Base-by-base conservation (phyloP, 2,329 filamentous ascomycete genomes). In the Metarhizium anisopliae region DNA sequence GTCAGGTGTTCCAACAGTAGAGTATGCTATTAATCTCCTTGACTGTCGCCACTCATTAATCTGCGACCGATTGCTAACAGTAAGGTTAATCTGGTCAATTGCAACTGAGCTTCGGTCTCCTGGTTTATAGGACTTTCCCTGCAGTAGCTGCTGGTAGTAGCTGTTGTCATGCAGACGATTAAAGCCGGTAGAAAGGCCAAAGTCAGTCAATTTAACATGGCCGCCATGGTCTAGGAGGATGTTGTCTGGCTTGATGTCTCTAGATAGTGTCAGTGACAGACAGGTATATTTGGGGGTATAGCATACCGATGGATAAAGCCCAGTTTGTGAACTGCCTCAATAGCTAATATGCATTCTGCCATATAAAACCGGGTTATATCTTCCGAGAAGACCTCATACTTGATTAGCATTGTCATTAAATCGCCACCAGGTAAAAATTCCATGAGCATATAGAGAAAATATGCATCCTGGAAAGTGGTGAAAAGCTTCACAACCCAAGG, bases 291-390 rank as follows among this genome's bases (percentile, higher is more conserved):
- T n/a, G 10, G 2, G 32, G 20, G 30, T 35, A 64, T n/a, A n/a
- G n/a, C n/a, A 77, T 79, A 96, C 92, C 94, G 90, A 77, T 99
- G 94, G 60, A 99, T 95, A 75, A 96, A 99, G 59, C 94, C 94
- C 61, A 97, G 82, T 72, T 95, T 96, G 74, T 99, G 94, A 45
- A 99, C 94, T 14, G 94, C 93, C 69, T 99, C 94, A 63, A 99
- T 97, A n/a, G 94, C 94, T 68, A 97, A 81, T 29, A 96, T 90
- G 65, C 97, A 93, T 72, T 99, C 93, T 29, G 94, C 94, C 83
- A 99, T 99, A 74, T 99, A 99, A 74, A 99, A 99, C n/a, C 94
- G 85, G 32, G 94, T 99, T 63, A 99, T 97, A 64, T 99, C 94
- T 71, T 97, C 93, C 0, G 91, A 95, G 72, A 99, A 99, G 71